These are phyloP conservation scores for Eutrema salsugineum DNA, from an alignment of 441 rosid species.

Conservation along the genomic window DNA sequence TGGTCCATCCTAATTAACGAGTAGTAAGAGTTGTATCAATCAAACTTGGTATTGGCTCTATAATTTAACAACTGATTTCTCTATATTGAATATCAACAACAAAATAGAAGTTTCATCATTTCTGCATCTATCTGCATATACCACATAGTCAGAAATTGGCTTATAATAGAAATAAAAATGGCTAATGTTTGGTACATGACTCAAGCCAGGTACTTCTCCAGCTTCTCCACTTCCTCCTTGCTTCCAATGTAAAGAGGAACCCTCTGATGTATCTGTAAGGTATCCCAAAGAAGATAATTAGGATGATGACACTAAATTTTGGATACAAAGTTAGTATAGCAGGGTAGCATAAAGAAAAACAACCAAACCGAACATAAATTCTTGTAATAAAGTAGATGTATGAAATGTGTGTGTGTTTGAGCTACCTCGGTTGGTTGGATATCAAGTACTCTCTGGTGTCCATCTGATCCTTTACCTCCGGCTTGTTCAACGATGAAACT, in stretches of 20 bases:
- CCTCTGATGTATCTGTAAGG: constrained; percentile 77
- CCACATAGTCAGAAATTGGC: not conserved
- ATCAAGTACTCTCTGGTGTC: constrained; percentile 76
- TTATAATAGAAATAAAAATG: not conserved
- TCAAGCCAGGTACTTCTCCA: constrained; percentile 87
- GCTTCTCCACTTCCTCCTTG: constrained; percentile 78
- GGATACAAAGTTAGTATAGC: not conserved
- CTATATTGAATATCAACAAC: constrained; percentile 13
- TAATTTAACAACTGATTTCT: not conserved
- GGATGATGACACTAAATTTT: not conserved
- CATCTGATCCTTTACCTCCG: constrained; percentile 95
- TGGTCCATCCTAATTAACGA: not conserved
- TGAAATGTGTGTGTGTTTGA: not conserved
- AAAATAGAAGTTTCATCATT: constrained; percentile 16
- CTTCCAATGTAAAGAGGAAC: constrained; percentile 90
- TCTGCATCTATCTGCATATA: constrained; percentile 8
- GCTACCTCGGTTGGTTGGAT: constrained; percentile 76
- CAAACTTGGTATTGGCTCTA: not conserved
- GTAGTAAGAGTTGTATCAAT: not conserved
- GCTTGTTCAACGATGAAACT: constrained; percentile 96
- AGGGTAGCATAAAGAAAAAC: no score
- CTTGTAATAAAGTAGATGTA: not conserved
- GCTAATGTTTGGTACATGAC: constrained; percentile 6
- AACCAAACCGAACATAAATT: not conserved
- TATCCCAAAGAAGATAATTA: not conserved